Evolutionary conservation across 2,329 filamentous ascomycete genomes (phyloP).

Genomic region (Pleoardoris graminearum): DNA sequence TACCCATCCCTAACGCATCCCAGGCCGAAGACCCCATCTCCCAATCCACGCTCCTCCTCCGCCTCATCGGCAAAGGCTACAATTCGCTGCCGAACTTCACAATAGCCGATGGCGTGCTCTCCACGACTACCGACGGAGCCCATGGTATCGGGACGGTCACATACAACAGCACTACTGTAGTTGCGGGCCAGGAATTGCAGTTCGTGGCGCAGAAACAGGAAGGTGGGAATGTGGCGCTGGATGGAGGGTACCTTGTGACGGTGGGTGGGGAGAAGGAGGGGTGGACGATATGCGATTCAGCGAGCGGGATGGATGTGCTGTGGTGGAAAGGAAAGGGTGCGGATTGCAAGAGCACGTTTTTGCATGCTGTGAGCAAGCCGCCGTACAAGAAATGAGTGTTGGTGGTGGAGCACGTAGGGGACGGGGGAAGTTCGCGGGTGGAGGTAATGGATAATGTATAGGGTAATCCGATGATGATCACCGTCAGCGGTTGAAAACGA

Average conservation of each 20-base stretch:
- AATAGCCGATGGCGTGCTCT: constrained; percentile 38
- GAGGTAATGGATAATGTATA: not conserved
- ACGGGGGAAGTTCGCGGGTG: not conserved
- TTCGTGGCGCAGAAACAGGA: constrained; percentile 38
- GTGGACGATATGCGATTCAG: constrained; percentile 46
- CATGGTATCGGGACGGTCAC: constrained; percentile 29
- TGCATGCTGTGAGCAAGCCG: constrained; percentile 44
- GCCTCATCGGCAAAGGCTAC: constrained; percentile 46
- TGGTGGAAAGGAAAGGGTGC: constrained; percentile 43
- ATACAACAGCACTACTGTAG: constrained; percentile 40
- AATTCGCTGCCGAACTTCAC: constrained; percentile 46
- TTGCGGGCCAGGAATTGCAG: constrained; percentile 31
- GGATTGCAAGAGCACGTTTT: constrained; percentile 42
- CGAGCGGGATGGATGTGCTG: constrained; percentile 38
- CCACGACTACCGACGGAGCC: constrained; percentile 32
- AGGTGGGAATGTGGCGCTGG: constrained; percentile 40
- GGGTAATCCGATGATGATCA: not conserved
- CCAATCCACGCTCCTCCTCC: constrained; percentile 41
- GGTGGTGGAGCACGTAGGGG: not conserved
- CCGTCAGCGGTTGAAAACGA: too few relatives aligned
- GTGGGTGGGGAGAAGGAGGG: constrained; percentile 42
- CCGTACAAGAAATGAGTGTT: constrained; percentile 36
- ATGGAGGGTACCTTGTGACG: constrained; percentile 43
- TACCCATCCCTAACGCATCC: not conserved
- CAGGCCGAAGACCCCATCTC: constrained; percentile 38